Evolutionary conservation across 225 moss, liverwort and hornwort genomes (phyloP).

Genomic region (Pseudisothecium myosuroides): DNA sequence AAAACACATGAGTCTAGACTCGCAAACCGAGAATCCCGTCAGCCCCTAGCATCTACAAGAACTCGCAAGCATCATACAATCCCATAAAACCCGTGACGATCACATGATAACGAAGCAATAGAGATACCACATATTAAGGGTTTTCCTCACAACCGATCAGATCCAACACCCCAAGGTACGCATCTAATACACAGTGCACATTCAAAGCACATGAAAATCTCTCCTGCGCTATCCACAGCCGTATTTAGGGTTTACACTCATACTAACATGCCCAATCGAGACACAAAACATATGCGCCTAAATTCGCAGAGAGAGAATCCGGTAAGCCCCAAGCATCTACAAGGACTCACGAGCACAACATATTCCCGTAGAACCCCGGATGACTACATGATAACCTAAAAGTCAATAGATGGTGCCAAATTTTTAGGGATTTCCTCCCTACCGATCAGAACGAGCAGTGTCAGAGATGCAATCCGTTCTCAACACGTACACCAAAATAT

Average conservation of each 20-base stretch:
- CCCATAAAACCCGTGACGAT: not conserved
- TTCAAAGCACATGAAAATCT: not conserved
- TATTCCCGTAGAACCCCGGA: not conserved
- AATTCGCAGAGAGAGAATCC: not conserved
- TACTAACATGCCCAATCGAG: not conserved
- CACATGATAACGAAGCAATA: not conserved
- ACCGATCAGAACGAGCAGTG: not conserved
- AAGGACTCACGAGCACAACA: not conserved
- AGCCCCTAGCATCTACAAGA: not conserved
- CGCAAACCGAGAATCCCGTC: not conserved
- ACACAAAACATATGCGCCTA: not conserved
- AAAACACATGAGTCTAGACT: not conserved
- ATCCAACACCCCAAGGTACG: not conserved
- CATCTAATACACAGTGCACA: not conserved
- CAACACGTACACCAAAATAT: not conserved
- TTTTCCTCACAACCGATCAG: not conserved
- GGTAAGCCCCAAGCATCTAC: not conserved
- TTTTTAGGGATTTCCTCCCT: not conserved
- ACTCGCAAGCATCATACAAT: not conserved
- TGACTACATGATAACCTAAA: not conserved
- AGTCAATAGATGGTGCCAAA: not conserved
- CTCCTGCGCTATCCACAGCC: not conserved
- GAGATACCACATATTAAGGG: not conserved
- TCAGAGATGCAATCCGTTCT: not conserved
- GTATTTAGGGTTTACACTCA: not conserved